Base-by-base conservation (phyloP, 768 basidiomycete genomes). In the Cystobasidium onofrii region DNA sequence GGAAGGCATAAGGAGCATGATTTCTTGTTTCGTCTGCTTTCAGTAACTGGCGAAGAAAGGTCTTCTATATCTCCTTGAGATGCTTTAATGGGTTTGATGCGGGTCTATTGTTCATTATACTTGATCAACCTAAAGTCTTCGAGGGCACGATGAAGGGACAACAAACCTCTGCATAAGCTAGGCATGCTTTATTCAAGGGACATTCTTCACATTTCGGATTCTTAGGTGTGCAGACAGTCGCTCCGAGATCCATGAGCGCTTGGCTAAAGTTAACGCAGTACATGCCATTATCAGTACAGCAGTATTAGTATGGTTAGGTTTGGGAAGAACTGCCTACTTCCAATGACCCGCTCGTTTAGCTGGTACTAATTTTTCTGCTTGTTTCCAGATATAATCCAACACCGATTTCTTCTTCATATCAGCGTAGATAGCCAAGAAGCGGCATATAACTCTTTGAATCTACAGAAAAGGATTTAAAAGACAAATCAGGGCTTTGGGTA, bases 161-260 rank as follows among this genome's bases (percentile, higher is more conserved):
- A 41, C 41, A n/a, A n/a, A 67, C 82, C 78, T 83, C 81, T 1
- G 77, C 75, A 63, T 88, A 89, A 0, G 89, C 93, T 20, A 83
- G 81, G 78, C 94, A 98, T 82, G 86, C 85, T 25, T 82, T 75
- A 60, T 81, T 85, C 54, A 97, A 76, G 23, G 92, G 91, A 81
- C 94, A 97, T 20, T 82, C 78, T 20, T 77, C 81, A 78, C 94
- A 97, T 23, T 83, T 81, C 12, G 94, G 94, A 75, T 89, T 86
- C 75, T 87, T 87, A 50, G 90, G 88, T 81, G 77, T 92, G 83
- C 94, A 98, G 1, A 96, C 86, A 1, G 92, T 95, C 80, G 90
- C 90, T 62, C 94, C 94, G 7, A 97, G 86, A 80, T 98, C 94
- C 80, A 97, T 97, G 64, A 98, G 84, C 17, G 90, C 92, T 82